Evolutionary conservation across 495 filamentous ascomycete genomes (phyloP).

Genomic region (Aspergillus cavernicola): DNA sequence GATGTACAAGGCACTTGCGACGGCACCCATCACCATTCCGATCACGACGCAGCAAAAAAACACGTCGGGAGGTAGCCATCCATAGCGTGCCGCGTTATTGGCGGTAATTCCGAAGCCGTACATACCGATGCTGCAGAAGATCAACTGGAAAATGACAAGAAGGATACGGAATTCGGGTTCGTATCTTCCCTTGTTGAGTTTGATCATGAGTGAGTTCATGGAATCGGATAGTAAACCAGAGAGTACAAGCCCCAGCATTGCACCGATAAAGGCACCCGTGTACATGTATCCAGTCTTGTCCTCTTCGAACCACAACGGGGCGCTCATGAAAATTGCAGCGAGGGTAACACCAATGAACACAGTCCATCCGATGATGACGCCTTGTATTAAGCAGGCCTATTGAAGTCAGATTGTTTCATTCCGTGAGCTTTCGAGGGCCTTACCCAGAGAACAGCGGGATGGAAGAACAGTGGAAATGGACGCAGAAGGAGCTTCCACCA

Average conservation of each 20-base stretch:
- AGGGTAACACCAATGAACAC: conserved; percentile 89
- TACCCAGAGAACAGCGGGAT: conserved; percentile 82
- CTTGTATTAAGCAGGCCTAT: conserved; percentile 79
- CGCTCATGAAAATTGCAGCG: conserved; percentile 74
- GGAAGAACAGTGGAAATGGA: conserved; percentile 64
- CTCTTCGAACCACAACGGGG: conserved; percentile 78
- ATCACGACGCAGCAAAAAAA: conserved; percentile 76
- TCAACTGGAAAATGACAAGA: conserved; percentile 73
- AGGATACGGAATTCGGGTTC: conserved; percentile 89
- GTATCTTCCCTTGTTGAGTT: conserved; percentile 72
- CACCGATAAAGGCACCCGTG: conserved; percentile 80
- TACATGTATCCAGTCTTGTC: conserved; percentile 86
- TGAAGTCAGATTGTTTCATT: neutral
- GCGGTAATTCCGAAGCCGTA: conserved; percentile 79
- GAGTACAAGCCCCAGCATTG: conserved; percentile 70
- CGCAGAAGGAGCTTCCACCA: conserved; percentile 59
- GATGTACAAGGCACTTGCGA: conserved; percentile 83
- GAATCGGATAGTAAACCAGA: conserved; percentile 74
- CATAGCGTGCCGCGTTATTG: conserved; percentile 54
- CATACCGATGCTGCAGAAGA: conserved; percentile 74
- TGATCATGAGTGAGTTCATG: conserved; percentile 65
- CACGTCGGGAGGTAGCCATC: conserved; percentile 68
- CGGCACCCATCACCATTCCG: conserved; percentile 89
- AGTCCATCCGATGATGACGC: conserved; percentile 88
- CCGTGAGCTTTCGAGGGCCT: conserved; percentile 4